phyloP scores from a whole-genome alignment of 2,329 filamentous ascomycete genomes.

The Xylaria sp. region DNA sequence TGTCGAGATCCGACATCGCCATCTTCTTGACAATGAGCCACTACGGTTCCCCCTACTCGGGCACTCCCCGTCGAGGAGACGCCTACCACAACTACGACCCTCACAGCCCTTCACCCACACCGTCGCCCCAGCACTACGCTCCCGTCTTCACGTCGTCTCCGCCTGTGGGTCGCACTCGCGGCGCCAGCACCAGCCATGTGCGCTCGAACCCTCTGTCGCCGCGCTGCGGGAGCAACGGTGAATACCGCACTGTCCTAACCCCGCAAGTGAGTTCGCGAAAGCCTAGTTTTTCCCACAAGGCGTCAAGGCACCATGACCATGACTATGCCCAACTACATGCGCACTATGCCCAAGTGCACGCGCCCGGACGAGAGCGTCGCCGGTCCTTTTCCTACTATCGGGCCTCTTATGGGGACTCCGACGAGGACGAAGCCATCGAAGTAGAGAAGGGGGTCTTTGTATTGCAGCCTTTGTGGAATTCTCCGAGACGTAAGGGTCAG shows the following conservation, averaged over 20 bases:
- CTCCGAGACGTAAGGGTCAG: constrained; percentile 32
- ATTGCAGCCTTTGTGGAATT: constrained; percentile 46
- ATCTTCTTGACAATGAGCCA: constrained; percentile 35
- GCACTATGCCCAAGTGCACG: constrained; percentile 30
- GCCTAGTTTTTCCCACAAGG: constrained; percentile 34
- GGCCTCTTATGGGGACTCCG: constrained; percentile 58
- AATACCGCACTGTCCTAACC: constrained; percentile 52
- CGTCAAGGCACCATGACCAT: constrained; percentile 35
- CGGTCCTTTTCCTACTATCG: constrained; percentile 55
- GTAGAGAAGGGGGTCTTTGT: constrained; percentile 47
- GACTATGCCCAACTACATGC: constrained; percentile 28
- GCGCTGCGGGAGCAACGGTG: constrained; percentile 56
- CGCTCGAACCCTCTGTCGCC: constrained; percentile 50
- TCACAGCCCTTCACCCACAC: constrained; percentile 52
- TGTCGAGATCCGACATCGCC: constrained; percentile 30
- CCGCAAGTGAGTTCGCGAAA: constrained; percentile 56
- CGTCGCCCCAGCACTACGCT: constrained; percentile 46
- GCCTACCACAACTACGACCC: constrained; percentile 49
- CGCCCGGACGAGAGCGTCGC: constrained; percentile 48
- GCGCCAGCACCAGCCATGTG: constrained; percentile 39
- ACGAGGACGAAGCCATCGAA: constrained; percentile 58
- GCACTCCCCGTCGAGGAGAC: constrained; percentile 39
- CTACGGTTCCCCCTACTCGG: constrained; percentile 40
- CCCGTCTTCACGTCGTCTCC: constrained; percentile 39
- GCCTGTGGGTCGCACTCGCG: constrained; percentile 46